These are phyloP conservation scores for Rhodofomes roseus DNA, from an alignment of 1,284 basidiomycete species.

Conservation along the genomic window DNA sequence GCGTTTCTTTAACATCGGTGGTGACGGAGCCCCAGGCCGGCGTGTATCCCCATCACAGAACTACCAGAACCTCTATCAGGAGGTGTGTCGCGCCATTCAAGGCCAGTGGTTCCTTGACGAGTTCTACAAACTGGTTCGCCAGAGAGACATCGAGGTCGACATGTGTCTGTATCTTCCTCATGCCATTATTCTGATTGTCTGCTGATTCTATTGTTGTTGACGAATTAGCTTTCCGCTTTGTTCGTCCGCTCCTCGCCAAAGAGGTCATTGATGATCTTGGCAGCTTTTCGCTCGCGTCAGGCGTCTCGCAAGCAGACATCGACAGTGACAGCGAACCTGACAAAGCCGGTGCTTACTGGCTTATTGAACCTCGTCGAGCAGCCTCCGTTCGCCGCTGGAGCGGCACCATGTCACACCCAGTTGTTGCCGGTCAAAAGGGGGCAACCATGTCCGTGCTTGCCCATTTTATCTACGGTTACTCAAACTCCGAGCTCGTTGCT, in stretches of 20 bases:
- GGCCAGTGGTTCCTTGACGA: constrained; percentile 4
- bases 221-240: too few species aligned
- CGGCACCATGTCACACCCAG: neutral
- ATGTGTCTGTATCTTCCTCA: neutral
- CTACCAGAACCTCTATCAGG: neutral
- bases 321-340: neutral
- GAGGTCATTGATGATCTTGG: too few species aligned
- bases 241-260: too few species aligned
- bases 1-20: neutral
- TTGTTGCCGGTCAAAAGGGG: neutral
- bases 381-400: neutral
- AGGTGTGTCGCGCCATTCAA: neutral
- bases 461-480: neutral
- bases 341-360: constrained; percentile 1
- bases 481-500: neutral
- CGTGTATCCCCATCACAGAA: neutral
- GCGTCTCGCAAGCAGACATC: neutral
- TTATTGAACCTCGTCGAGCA: constrained; percentile 3
- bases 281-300: too few species aligned
- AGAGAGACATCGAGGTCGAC: neutral
- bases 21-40: neutral
- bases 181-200: neutral
- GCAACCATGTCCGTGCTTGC: neutral
- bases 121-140: neutral
- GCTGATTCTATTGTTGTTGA: too few species aligned